Conservation (phyloP, 139 green algal genomes). For the Pleodorina starrii region DNA sequence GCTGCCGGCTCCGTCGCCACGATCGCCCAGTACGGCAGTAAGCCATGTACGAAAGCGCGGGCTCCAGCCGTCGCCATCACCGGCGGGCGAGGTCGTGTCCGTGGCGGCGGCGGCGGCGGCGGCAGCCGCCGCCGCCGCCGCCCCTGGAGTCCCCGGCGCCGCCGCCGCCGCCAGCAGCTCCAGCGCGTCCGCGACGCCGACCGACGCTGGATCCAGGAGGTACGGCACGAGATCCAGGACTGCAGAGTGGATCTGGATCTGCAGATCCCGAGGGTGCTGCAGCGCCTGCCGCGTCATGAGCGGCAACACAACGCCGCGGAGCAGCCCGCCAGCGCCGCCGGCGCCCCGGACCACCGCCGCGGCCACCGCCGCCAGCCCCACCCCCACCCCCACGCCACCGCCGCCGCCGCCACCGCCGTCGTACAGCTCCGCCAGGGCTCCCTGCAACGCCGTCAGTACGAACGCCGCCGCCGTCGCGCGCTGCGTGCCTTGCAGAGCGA, state of each 20-base stretch:
- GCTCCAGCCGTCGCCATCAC: neutral
- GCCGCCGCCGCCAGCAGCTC: neutral
- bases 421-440: neutral
- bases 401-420: neutral
- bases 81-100: no score
- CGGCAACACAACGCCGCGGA: slow-evolving; percentile 35
- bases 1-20: neutral
- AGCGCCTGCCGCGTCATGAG: slow-evolving; percentile 23
- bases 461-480: slow-evolving; percentile 26
- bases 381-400: neutral
- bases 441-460: neutral
- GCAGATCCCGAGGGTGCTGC: slow-evolving; percentile 30
- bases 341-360: neutral
- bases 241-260: slow-evolving; percentile 1
- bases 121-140: neutral
- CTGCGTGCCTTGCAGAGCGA: slow-evolving; percentile 4
- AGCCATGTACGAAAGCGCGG: neutral
- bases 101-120: neutral
- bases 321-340: neutral
- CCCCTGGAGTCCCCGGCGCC: no score
- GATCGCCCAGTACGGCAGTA: neutral
- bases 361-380: neutral
- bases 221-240: slow-evolving; percentile 28
- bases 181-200: neutral
- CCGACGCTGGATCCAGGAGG: neutral